Percentiles rank a stretch among this genome's conserved stretches.
These are phyloP conservation scores for Cladophialophora exuberans DNA, from an alignment of 2,329 filamentous ascomycete species.

Conservation along the genomic window DNA sequence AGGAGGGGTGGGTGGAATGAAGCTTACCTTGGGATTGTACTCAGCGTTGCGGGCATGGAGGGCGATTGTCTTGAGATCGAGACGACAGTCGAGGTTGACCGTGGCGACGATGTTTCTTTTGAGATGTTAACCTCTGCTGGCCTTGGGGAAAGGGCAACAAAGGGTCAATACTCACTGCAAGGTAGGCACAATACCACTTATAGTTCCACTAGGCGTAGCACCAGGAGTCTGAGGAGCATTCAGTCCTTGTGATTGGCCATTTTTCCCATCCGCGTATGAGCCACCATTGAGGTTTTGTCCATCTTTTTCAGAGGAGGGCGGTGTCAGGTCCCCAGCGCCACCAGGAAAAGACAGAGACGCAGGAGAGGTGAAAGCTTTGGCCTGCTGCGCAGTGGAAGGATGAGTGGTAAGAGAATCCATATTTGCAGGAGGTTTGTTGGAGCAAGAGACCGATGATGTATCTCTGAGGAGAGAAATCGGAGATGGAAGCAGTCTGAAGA, in stretches of 20 bases:
- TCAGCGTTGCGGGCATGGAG: constrained; percentile 97
- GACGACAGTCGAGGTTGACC: constrained; percentile 94
- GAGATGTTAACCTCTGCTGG: constrained; percentile 54
- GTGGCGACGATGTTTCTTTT: constrained; percentile 98
- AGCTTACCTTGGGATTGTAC: constrained; percentile 92
- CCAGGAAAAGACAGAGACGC: constrained; percentile 91
- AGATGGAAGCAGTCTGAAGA: constrained; percentile 36
- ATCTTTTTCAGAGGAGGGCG: constrained; percentile 73
- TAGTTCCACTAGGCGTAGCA: constrained; percentile 82
- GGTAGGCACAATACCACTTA: constrained; percentile 88
- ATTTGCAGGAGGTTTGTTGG: constrained; percentile 43
- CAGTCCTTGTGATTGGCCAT: constrained; percentile 62
- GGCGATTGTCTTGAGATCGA: constrained; percentile 98
- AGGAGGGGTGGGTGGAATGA: constrained; percentile 32
- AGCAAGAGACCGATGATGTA: constrained; percentile 21
- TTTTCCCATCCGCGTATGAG: constrained; percentile 51
- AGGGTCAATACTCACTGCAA: constrained; percentile 84
- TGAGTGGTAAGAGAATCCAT: constrained; percentile 94
- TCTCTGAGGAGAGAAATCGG: constrained; percentile 27
- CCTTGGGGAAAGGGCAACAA: constrained; percentile 45
- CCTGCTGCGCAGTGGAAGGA: constrained; percentile 86
- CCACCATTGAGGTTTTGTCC: constrained; percentile 53
- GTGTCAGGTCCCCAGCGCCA: constrained; percentile 79
- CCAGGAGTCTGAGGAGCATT: constrained; percentile 86
- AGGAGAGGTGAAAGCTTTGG: constrained; percentile 91